A percentile compares a stretch with the other conserved stretches of the same genome.
Conservation (phyloP, 208 protist genomes). For the Acanthamoeba royreba region DNA sequence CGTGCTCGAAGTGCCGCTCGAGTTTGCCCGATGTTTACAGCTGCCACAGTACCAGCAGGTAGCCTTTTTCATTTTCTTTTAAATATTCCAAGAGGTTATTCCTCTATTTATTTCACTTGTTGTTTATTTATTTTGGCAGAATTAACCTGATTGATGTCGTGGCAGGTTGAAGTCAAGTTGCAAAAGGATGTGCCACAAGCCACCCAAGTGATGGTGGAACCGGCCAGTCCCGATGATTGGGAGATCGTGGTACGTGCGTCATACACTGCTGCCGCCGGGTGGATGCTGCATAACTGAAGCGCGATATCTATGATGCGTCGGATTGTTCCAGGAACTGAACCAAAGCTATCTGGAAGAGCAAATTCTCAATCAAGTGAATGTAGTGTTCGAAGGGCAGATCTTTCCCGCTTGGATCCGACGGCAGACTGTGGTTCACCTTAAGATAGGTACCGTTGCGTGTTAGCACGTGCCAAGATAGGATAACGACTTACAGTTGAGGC, state of each 20-base stretch:
- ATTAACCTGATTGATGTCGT: background rate
- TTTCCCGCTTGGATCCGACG: slow-evolving; percentile 55
- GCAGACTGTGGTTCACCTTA: slow-evolving; percentile 49
- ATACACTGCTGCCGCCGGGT: no score
- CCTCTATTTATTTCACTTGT: no score
- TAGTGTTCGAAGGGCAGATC: slow-evolving; percentile 48
- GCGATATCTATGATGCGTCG: no score
- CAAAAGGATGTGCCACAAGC: background rate
- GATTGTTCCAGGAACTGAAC: slow-evolving; percentile 61
- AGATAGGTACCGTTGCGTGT: background rate
- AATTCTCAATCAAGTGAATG: slow-evolving; percentile 59
- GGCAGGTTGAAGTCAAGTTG: background rate
- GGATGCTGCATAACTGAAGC: no score
- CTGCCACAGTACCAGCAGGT: background rate
- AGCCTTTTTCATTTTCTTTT: background rate
- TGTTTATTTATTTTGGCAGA: background rate
- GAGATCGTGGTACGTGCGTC: slow-evolving; percentile 56
- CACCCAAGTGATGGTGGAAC: slow-evolving; percentile 52
- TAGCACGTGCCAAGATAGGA: no score
- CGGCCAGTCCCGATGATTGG: slow-evolving; percentile 60
- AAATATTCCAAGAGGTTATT: no score
- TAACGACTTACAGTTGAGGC: no score
- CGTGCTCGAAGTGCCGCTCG: background rate
- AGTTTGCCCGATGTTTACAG: background rate
- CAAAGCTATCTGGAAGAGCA: slow-evolving; percentile 59